These are phyloP conservation scores for Leccinum imitatum DNA, from an alignment of 768 basidiomycete species.

Conservation along the genomic window DNA sequence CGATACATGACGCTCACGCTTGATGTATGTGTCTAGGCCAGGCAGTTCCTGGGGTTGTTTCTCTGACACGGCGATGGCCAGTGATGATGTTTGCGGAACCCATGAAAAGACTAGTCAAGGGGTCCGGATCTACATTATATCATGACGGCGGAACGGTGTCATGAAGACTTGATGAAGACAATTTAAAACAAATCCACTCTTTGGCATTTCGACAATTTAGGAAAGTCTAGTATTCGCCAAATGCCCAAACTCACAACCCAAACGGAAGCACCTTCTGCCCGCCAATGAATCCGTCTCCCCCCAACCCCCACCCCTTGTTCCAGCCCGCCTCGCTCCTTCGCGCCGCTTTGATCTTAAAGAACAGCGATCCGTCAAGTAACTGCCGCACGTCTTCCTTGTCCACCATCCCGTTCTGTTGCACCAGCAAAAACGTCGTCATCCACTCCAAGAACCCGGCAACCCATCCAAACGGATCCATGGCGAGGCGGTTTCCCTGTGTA, in stretches of 20 bases:
- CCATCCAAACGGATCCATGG: slow-evolving; percentile 40
- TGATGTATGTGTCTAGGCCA: neutral
- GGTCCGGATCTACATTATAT: neutral
- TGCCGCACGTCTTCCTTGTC: slow-evolving; percentile 43
- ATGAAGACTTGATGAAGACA: neutral
- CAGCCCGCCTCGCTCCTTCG: slow-evolving; percentile 22
- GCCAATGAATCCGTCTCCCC: slow-evolving; percentile 33
- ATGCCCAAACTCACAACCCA: slow-evolving; percentile 15
- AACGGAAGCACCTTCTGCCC: slow-evolving; percentile 31
- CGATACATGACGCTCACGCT: neutral
- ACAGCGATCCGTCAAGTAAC: slow-evolving; percentile 41
- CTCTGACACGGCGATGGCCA: neutral
- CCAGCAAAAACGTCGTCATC: slow-evolving; percentile 37
- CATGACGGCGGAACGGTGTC: neutral
- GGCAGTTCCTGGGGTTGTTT: neutral
- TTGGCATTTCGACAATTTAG: neutral
- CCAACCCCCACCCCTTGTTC: slow-evolving; percentile 32
- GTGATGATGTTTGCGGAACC: slow-evolving; percentile 20
- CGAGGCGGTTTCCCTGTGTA: slow-evolving; percentile 30
- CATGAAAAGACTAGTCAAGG: neutral
- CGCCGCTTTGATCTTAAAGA: slow-evolving; percentile 33
- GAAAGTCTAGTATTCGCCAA: slow-evolving; percentile 3
- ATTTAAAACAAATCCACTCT: neutral
- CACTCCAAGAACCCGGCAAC: slow-evolving; percentile 39
- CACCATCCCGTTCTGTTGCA: slow-evolving; percentile 41